Base-by-base conservation (phyloP, 1,284 basidiomycete genomes). In the Trichosporon coremiiforme region DNA sequence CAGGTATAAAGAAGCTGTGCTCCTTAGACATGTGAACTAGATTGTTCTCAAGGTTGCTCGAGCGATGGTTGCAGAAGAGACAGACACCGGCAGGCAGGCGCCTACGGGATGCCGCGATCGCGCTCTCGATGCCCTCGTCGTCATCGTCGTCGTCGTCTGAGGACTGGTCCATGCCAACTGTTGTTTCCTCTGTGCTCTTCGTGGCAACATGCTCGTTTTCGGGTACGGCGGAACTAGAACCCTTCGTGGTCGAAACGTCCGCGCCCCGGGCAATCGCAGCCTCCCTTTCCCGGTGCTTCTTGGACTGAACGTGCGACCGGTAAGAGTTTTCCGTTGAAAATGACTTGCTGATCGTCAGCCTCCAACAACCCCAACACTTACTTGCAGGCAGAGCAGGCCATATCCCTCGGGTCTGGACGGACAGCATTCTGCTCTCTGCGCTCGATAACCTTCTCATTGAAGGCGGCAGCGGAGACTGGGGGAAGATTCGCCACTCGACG, bases 1-100 rank as follows among this genome's bases (percentile, higher is more conserved):
- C 96, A 60, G 97, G 97, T 71, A 99, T 87, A 86, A 97, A 98
- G 87, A 99, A 99, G 31, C 94, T 94, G 84, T 99, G 97, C 0
- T 83, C 83, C 57, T 84, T 82, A 38, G 90, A 89, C 97, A 99
- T 99, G 86, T 99, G 97, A 0, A 86, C 85, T 22, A 97, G 86
- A 75, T 91, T 94, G 7, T 86, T 87, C 6, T 89, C 86, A 38
- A 95, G 83, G 1, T 88, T 85, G 0, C 85, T 45, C 10, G 88
- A 87, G 13, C 85, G 76, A 55, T 85, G 77, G 13, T 88, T 72
- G 85, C 97, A 99, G 86, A 99, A 99, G 66, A 99, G 90, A 80
- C 95, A 98, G 66, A 90, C 86, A 15, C 85, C 84, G 9, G 88
- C 82, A 4, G 89, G 87, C 36, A 93, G 75, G 9, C 72, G 78